Percentiles rank a stretch among this genome's conserved stretches.
phyloP scores from a whole-genome alignment of 345 rosid genomes.

The Angophora floribunda region DNA sequence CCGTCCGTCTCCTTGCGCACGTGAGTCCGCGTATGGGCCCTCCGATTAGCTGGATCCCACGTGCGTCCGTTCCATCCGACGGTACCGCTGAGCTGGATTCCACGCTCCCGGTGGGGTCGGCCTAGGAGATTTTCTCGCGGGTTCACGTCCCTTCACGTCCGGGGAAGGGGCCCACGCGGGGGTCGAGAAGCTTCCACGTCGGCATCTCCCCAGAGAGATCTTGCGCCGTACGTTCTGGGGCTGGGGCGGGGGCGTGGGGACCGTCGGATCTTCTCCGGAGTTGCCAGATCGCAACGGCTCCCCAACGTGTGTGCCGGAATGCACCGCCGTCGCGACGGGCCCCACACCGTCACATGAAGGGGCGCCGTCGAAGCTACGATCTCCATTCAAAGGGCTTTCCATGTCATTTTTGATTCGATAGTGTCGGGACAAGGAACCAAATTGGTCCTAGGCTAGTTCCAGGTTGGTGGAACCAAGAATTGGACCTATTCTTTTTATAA shows the following conservation, averaged over 20 bases:
- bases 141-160: not conserved
- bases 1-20: not conserved
- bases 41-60: not conserved
- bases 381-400: not conserved
- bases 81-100: not conserved
- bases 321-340: not conserved
- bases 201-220: not conserved
- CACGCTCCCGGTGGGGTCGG: not conserved
- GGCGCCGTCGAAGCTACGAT: not conserved
- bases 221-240: not conserved
- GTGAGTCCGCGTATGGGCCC: not conserved
- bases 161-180: not conserved
- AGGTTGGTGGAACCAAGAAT: not conserved
- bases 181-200: slow-evolving; percentile 12
- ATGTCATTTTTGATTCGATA: not conserved
- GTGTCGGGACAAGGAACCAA: not conserved
- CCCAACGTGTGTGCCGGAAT: slow-evolving; percentile 9
- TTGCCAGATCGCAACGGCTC: not conserved
- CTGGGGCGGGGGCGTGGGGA: not conserved
- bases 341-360: not conserved
- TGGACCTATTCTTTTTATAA: not conserved
- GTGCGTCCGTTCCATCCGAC: not conserved
- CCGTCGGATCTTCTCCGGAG: not conserved
- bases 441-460: not conserved
- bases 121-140: not conserved